Percentiles rank a stretch among this genome's conserved stretches.
These are phyloP conservation scores for Trichoderma polysporum DNA, from an alignment of 2,329 filamentous ascomycete species.

Conservation along the genomic window DNA sequence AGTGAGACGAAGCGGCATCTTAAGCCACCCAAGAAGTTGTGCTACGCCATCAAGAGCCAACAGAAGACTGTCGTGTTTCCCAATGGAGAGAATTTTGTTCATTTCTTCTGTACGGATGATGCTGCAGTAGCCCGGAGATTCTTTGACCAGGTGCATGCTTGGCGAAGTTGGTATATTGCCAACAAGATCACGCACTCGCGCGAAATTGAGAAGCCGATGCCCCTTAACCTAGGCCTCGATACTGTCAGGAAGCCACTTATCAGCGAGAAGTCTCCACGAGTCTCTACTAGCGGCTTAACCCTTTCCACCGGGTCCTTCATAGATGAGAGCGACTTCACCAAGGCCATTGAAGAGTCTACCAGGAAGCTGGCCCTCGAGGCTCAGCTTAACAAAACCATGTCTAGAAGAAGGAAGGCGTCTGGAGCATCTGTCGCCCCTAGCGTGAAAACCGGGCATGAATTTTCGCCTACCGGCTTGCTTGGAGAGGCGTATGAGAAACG, in stretches of 20 bases:
- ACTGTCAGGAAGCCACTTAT: not conserved
- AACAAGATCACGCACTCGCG: slow-evolving; percentile 61
- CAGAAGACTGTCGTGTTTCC: slow-evolving; percentile 83
- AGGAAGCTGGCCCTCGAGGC: slow-evolving; percentile 20
- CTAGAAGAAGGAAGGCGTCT: slow-evolving; percentile 5
- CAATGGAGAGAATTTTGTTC: slow-evolving; percentile 80
- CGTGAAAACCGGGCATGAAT: slow-evolving; percentile 39
- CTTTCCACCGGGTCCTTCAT: slow-evolving; percentile 21
- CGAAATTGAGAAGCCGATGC: slow-evolving; percentile 31
- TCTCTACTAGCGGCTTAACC: not conserved
- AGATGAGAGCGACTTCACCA: slow-evolving; percentile 21
- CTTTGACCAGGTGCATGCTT: slow-evolving; percentile 69
- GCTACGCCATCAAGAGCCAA: slow-evolving; percentile 88
- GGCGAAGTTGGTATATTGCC: slow-evolving; percentile 91
- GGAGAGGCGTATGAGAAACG: slow-evolving; percentile 50
- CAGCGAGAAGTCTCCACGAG: slow-evolving; percentile 5
- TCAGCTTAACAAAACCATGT: slow-evolving; percentile 13
- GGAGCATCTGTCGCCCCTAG: slow-evolving; percentile 20
- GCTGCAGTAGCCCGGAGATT: slow-evolving; percentile 64
- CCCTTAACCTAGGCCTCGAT: slow-evolving; percentile 19
- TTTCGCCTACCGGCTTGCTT: slow-evolving; percentile 53
- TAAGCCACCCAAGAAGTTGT: slow-evolving; percentile 80
- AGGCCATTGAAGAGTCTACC: slow-evolving; percentile 22
- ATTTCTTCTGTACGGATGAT: slow-evolving; percentile 87
- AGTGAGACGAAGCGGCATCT: slow-evolving; percentile 67